Evolutionary conservation across 1,284 basidiomycete genomes (phyloP).

Genomic region (Cutaneotrichosporon spelunceum): DNA sequence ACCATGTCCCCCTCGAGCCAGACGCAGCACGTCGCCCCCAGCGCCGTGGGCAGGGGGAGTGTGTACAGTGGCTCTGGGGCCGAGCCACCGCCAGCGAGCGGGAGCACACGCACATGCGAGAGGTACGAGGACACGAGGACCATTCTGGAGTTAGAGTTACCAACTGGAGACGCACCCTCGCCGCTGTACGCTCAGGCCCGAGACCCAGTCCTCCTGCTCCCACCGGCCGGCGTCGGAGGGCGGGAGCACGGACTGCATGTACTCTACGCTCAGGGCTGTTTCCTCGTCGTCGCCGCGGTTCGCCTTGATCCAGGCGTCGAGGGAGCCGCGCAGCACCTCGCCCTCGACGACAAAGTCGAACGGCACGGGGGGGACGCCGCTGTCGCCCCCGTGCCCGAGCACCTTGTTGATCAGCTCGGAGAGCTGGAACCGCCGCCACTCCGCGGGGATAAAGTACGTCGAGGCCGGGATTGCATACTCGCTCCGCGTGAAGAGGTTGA

Average conservation of each 20-base stretch:
- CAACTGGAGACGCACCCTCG: conserved; percentile 59
- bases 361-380: conserved; percentile 64
- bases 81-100: conserved; percentile 42
- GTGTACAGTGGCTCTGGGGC: conserved; percentile 37
- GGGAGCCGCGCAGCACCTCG: conserved; percentile 68
- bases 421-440: conserved; percentile 93
- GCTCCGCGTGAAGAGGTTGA: conserved; percentile 72
- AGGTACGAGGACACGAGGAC: conserved; percentile 80
- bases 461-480: conserved; percentile 76
- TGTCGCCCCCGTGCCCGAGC: conserved; percentile 58
- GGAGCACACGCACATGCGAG: conserved; percentile 68
- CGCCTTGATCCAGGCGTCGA: conserved; percentile 74
- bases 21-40: conserved; percentile 68
- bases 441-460: conserved; percentile 88
- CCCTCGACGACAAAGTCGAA: conserved; percentile 91
- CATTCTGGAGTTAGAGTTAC: conserved; percentile 53
- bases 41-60: conserved; percentile 46
- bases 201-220: conserved; percentile 93
- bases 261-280: conserved; percentile 87
- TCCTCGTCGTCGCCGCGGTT: conserved; percentile 66
- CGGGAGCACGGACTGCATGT: conserved; percentile 86
- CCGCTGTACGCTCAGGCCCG: conserved; percentile 68
- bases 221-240: conserved; percentile 76
- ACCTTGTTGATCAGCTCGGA: conserved; percentile 97
- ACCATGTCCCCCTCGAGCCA: conserved; percentile 59